These are phyloP conservation scores for Penicillium sp. DNA, from an alignment of 2,329 filamentous ascomycete genomes.

Conservation along the genomic window DNA sequence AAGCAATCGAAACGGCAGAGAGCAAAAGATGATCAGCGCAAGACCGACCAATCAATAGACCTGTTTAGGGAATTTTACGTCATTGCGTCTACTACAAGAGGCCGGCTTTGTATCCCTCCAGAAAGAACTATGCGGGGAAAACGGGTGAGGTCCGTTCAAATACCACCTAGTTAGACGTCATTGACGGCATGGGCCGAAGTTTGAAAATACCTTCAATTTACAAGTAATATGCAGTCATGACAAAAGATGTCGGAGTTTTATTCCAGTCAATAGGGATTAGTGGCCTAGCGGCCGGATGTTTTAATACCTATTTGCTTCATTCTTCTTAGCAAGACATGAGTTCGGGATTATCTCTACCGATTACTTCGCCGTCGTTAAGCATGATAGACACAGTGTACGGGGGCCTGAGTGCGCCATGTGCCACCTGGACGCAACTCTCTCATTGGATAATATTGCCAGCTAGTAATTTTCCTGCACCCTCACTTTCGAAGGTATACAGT, in stretches of 20 bases:
- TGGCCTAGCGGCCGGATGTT: neutral
- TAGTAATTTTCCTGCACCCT: too few species aligned
- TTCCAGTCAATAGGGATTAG: neutral
- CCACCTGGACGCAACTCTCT: too few species aligned
- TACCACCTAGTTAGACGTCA: neutral
- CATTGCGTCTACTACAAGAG: neutral
- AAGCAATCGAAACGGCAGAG: too few species aligned
- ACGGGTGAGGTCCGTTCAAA: neutral
- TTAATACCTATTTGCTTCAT: neutral
- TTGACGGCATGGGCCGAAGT: too few species aligned
- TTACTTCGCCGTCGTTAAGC: neutral
- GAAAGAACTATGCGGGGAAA: neutral
- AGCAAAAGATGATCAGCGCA: conserved; percentile 6
- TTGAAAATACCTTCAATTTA: too few species aligned
- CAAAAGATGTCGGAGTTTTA: neutral
- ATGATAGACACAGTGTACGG: neutral
- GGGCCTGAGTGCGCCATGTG: too few species aligned
- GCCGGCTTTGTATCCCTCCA: neutral
- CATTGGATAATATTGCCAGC: too few species aligned
- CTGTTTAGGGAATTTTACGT: conserved; percentile 7
- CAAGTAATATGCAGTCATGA: neutral
- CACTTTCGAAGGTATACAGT: too few species aligned
- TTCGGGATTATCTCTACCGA: neutral
- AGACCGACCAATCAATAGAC: conserved; percentile 10
- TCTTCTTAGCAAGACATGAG: neutral